Evolutionary conservation across 78 protist genomes (phyloP).

Genomic region (Dictyostelium brefeldianum): DNA sequence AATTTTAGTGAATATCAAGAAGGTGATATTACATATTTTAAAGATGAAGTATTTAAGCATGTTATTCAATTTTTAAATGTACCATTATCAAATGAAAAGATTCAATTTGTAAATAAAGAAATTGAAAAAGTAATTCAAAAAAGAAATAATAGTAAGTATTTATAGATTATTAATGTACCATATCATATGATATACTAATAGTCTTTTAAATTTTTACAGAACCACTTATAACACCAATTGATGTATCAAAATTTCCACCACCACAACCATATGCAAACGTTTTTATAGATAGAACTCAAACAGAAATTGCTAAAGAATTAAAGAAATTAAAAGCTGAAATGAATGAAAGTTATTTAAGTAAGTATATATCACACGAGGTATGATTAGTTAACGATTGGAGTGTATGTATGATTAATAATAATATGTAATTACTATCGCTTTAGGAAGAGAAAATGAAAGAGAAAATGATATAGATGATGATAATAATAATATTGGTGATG

Average conservation of each 20-base stretch:
- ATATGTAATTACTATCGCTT: no score
- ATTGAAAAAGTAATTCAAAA: not conserved
- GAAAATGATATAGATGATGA: not conserved
- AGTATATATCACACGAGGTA: not conserved
- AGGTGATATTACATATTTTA: not conserved
- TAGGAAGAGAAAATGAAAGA: not conserved
- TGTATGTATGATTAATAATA: no score
- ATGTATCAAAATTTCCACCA: not conserved
- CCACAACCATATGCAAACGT: constrained; percentile 7
- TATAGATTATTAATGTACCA: not conserved
- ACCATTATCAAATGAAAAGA: not conserved
- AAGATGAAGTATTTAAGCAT: constrained; percentile 25
- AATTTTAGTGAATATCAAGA: constrained; percentile 1
- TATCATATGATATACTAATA: not conserved
- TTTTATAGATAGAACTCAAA: not conserved
- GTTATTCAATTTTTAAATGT: not conserved
- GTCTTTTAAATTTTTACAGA: not conserved
- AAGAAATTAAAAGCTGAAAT: not conserved
- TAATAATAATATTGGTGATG: not conserved
- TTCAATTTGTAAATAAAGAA: not conserved
- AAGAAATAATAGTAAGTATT: not conserved
- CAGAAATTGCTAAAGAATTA: not conserved
- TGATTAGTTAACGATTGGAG: no score
- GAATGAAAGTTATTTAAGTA: not conserved
- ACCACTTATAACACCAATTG: not conserved